A percentile compares a stretch with the other conserved stretches of the same genome.
phyloP scores from a whole-genome alignment of 306 rosid species.

The Crotalaria pallida region DNA sequence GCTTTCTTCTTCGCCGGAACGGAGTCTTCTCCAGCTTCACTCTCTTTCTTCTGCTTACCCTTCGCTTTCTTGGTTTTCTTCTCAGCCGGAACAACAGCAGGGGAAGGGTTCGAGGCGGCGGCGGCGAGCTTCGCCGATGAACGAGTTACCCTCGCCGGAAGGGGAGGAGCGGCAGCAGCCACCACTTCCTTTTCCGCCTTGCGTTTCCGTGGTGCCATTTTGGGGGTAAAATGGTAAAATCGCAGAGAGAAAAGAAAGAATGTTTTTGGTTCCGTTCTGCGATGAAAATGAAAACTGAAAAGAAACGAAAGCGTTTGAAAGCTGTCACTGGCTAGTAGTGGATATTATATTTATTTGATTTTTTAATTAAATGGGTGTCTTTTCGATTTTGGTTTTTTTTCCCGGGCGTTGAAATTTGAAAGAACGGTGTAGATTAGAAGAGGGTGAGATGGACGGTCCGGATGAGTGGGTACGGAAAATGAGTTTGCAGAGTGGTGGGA shows the following conservation, averaged over 20 bases:
- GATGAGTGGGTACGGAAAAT: background rate
- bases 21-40: too few species aligned
- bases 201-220: constrained; percentile 20
- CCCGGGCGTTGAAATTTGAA: constrained; percentile 23
- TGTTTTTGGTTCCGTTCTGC: too few species aligned
- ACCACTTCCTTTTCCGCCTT: background rate
- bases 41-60: too few species aligned
- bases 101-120: background rate
- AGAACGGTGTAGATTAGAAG: background rate
- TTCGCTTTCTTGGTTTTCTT: too few species aligned
- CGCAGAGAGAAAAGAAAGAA: too few species aligned
- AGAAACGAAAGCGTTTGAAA: too few species aligned
- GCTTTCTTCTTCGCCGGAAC: too few species aligned
- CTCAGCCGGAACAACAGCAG: background rate
- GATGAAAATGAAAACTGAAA: too few species aligned
- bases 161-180: too few species aligned
- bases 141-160: constrained; percentile 19
- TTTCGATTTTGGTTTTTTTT: background rate
- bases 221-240: too few species aligned
- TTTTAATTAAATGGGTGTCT: background rate
- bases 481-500: background rate
- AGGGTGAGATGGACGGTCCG: background rate
- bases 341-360: background rate
- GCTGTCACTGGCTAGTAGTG: too few species aligned
- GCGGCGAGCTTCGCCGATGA: background rate